These are phyloP conservation scores for Euphrasia arctica DNA, from an alignment of 305 asterid species.

Conservation along the genomic window DNA sequence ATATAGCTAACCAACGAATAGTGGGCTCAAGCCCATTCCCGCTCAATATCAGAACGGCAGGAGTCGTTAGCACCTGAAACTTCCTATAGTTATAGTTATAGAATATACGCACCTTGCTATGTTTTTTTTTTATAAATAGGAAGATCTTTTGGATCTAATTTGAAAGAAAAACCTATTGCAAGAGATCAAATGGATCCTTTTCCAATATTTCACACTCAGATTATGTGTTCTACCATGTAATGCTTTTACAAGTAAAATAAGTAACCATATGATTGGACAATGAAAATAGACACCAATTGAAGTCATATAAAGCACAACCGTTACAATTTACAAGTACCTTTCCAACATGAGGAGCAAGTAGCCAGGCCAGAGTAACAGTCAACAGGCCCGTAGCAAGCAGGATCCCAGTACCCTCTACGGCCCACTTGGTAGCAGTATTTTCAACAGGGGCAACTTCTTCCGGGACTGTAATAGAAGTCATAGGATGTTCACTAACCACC, in stretches of 20 bases:
- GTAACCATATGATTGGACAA: neutral
- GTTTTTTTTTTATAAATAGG: too few species aligned
- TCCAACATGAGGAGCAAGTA: constrained; percentile 92
- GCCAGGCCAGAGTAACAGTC: constrained; percentile 90
- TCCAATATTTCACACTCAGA: constrained; percentile 1
- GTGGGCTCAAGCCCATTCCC: too few species aligned
- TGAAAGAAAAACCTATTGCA: too few species aligned
- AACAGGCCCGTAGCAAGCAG: constrained; percentile 90
- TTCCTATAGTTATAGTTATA: too few species aligned
- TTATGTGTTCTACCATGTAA: neutral
- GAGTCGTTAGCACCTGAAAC: neutral
- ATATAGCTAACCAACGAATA: too few species aligned
- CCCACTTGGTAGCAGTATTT: constrained; percentile 79
- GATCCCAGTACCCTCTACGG: constrained; percentile 85
- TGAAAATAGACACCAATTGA: constrained; percentile 7
- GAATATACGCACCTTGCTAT: neutral
- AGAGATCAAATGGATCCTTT: too few species aligned
- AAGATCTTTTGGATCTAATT: too few species aligned
- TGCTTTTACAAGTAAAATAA: neutral
- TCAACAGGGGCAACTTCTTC: constrained; percentile 60
- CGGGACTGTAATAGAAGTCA: constrained; percentile 41
- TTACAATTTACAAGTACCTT: constrained; percentile 57
- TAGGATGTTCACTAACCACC: constrained; percentile 54
- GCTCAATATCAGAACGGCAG: too few species aligned
- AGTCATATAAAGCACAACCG: constrained; percentile 12